phyloP scores from a whole-genome alignment of 352 stramenopile genomes.

The Phytophthora citricola region DNA sequence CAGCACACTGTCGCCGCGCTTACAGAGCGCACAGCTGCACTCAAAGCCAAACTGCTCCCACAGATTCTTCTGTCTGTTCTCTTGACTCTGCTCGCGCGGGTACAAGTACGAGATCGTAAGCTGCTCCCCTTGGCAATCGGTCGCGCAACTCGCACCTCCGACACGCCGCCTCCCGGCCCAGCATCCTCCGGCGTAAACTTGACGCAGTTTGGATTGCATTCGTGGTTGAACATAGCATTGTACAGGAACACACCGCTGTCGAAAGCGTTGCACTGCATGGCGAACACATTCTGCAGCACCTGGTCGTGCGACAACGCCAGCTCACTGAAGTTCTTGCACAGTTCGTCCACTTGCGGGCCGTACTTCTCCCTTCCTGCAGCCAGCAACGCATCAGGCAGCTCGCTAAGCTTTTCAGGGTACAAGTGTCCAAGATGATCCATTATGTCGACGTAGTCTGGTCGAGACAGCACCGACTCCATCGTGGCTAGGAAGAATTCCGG shows the following conservation, averaged over 20 bases:
- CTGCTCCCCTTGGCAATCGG: constrained; percentile 83
- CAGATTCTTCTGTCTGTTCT: constrained; percentile 80
- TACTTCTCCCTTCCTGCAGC: constrained; percentile 65
- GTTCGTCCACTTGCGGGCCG: constrained; percentile 53
- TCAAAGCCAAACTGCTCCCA: constrained; percentile 94
- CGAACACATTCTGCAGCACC: constrained; percentile 90
- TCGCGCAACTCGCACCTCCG: constrained; percentile 92
- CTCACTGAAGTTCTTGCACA: constrained; percentile 57
- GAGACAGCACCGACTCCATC: constrained; percentile 84
- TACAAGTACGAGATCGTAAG: constrained; percentile 96
- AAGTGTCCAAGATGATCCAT: constrained; percentile 84
- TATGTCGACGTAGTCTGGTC: constrained; percentile 71
- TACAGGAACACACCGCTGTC: constrained; percentile 94
- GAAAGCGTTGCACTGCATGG: constrained; percentile 95
- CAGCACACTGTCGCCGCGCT: constrained; percentile 74
- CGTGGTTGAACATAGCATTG: constrained; percentile 96
- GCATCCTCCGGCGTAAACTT: constrained; percentile 87
- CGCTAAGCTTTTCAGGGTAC: constrained; percentile 84
- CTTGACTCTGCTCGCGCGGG: constrained; percentile 88
- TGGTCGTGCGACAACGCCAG: constrained; percentile 64
- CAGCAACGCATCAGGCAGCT: constrained; percentile 68
- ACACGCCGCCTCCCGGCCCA: constrained; percentile 62
- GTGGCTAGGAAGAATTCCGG: constrained; percentile 88
- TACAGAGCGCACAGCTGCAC: constrained; percentile 72
- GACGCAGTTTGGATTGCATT: constrained; percentile 94